A percentile compares a stretch with the other conserved stretches of the same genome.
Conservation (phyloP, 345 rosid species). For the Populus simonii region DNA sequence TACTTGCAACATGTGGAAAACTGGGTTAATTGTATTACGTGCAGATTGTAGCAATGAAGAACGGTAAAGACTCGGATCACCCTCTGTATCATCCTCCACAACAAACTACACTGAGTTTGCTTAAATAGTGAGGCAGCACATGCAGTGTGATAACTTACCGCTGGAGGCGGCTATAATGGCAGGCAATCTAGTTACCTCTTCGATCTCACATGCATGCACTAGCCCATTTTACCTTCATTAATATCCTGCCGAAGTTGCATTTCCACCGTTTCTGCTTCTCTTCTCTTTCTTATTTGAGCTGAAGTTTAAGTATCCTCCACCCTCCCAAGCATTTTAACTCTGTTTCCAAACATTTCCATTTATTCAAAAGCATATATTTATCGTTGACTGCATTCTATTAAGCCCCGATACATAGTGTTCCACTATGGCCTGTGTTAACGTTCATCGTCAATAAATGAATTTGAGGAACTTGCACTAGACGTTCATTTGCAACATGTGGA, state of each 20-base stretch:
- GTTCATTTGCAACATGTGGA: background rate
- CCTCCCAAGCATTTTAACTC: background rate
- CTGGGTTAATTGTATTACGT: background rate
- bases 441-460: background rate
- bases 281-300: background rate
- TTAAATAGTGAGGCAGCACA: slow-evolving; percentile 1
- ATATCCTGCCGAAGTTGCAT: background rate
- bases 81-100: background rate
- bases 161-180: background rate
- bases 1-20: background rate
- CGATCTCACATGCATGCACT: background rate
- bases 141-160: background rate
- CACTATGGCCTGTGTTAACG: background rate
- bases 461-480: background rate
- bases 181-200: background rate
- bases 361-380: background rate
- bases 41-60: slow-evolving; percentile 22
- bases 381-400: background rate
- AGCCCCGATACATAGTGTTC: background rate
- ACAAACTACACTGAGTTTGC: slow-evolving; percentile 15
- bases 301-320: background rate
- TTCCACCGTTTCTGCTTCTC: background rate
- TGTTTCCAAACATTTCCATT: background rate
- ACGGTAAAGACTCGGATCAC: background rate
- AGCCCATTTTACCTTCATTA: background rate